Conservation (phyloP, 2,329 filamentous ascomycete genomes). For the Dothidotthia symphoricarpi region DNA sequence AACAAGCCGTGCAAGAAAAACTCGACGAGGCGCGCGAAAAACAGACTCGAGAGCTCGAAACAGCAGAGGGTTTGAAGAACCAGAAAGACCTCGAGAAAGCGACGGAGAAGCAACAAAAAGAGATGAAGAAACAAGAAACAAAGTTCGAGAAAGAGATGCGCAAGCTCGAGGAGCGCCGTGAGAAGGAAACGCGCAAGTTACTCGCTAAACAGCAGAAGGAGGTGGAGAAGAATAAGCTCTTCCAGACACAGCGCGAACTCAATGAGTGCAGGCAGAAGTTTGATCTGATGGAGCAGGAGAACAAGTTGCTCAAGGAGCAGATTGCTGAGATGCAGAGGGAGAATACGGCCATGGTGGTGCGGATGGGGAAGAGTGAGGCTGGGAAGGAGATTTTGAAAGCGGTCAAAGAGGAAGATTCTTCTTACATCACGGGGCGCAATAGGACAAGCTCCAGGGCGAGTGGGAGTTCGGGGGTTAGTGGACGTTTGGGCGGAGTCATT, state of each 20-base stretch:
- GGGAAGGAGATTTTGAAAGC: conserved; percentile 34
- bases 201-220: conserved; percentile 64
- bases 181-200: conserved; percentile 62
- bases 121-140: conserved; percentile 47
- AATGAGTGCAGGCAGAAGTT: conserved; percentile 49
- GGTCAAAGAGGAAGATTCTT: conserved; percentile 28
- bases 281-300: conserved; percentile 50
- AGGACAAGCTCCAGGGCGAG: conserved; percentile 31
- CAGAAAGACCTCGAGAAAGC: conserved; percentile 58
- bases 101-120: conserved; percentile 62
- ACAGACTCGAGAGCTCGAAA: conserved; percentile 39
- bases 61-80: conserved; percentile 38
- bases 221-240: conserved; percentile 52
- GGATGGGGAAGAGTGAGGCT: conserved; percentile 44
- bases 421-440: conserved; percentile 12
- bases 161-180: conserved; percentile 66
- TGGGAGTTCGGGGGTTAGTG: conserved; percentile 21
- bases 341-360: conserved; percentile 53
- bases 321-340: conserved; percentile 58
- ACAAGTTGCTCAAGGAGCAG: conserved; percentile 51
- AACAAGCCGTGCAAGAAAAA: conserved; percentile 60
- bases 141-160: conserved; percentile 50
- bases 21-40: conserved; percentile 57
- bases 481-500: conserved; percentile 12
- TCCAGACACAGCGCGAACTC: conserved; percentile 49